phyloP scores from a whole-genome alignment of 805 yeast genomes.

The Wickerhamomyces xylosicus region DNA sequence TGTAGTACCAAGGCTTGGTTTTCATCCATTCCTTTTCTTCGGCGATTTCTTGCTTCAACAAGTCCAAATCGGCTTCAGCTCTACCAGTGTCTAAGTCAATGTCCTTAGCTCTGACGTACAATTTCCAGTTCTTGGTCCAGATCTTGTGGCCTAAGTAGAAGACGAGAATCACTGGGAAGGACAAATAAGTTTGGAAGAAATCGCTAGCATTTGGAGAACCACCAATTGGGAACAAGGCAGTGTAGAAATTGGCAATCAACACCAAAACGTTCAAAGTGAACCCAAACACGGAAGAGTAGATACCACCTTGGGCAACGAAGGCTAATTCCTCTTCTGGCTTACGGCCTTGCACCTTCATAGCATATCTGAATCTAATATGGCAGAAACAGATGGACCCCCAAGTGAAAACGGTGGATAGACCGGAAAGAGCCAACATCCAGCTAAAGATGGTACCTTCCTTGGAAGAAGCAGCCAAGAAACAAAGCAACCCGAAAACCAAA shows the following conservation, averaged over 20 bases:
- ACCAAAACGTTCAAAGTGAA: slow-evolving; percentile 46
- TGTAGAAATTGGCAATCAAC: slow-evolving; percentile 72
- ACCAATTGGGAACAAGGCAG: slow-evolving; percentile 47
- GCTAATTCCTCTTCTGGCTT: slow-evolving; percentile 48
- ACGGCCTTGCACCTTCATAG: slow-evolving; percentile 57
- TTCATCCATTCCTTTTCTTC: slow-evolving; percentile 44
- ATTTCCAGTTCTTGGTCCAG: slow-evolving; percentile 29
- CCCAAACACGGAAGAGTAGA: slow-evolving; percentile 59
- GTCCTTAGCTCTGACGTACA: slow-evolving; percentile 32
- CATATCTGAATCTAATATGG: slow-evolving; percentile 56
- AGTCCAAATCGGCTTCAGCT: slow-evolving; percentile 47
- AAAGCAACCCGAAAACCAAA: slow-evolving; percentile 43
- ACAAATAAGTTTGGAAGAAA: slow-evolving; percentile 30
- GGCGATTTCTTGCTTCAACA: slow-evolving; percentile 44
- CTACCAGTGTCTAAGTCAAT: slow-evolving; percentile 58
- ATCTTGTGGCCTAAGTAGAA: slow-evolving; percentile 31
- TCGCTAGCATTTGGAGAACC: slow-evolving; percentile 15
- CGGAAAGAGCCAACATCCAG: slow-evolving; percentile 57
- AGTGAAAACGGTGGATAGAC: slow-evolving; percentile 49
- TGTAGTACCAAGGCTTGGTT: slow-evolving; percentile 33
- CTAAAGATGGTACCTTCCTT: slow-evolving; percentile 45
- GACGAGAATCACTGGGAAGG: slow-evolving; percentile 28
- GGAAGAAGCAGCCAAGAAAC: slow-evolving; percentile 45
- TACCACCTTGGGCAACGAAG: slow-evolving; percentile 58
- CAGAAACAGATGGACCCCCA: slow-evolving; percentile 53